phyloP scores from a whole-genome alignment of 2,329 filamentous ascomycete genomes.

The Diplodia scrobiculata region DNA sequence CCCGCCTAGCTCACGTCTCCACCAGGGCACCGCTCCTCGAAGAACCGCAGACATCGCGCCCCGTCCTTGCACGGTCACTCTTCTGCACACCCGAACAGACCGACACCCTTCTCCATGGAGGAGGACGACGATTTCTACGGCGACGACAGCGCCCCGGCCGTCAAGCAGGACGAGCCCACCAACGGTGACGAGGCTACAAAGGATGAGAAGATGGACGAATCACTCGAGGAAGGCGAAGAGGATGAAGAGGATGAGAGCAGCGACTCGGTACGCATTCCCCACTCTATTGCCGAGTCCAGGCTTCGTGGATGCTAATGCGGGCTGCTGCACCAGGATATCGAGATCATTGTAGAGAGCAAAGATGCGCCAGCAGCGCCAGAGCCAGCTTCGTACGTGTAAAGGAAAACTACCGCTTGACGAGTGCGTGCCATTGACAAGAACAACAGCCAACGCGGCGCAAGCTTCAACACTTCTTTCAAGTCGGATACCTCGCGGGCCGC shows the following conservation, averaged over 20 bases:
- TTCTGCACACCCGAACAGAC: not conserved
- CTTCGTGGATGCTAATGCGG: conserved; percentile 33
- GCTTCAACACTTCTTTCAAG: conserved; percentile 43
- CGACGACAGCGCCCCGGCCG: conserved; percentile 31
- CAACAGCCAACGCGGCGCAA: conserved; percentile 33
- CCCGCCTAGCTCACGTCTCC: not conserved
- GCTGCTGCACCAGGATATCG: conserved; percentile 49
- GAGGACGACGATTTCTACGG: conserved; percentile 58
- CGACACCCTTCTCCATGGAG: conserved; percentile 45
- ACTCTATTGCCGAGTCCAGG: conserved; percentile 30
- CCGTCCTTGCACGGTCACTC: not conserved
- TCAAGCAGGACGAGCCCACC: conserved; percentile 34
- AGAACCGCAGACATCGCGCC: not conserved
- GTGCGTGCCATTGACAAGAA: conserved; percentile 29
- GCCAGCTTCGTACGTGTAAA: conserved; percentile 38
- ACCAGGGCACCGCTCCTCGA: not conserved
- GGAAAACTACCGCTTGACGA: not conserved
- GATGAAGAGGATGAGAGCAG: conserved; percentile 49
- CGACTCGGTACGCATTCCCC: conserved; percentile 43
- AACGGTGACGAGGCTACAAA: conserved; percentile 42
- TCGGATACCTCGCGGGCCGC: conserved; percentile 40
- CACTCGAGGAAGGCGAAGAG: conserved; percentile 49
- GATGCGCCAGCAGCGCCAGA: conserved; percentile 44
- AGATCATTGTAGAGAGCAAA: conserved; percentile 56
- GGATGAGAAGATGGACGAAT: conserved; percentile 52